phyloP scores from a whole-genome alignment of 1,284 basidiomycete species.

The Golubevia pallescens region DNA sequence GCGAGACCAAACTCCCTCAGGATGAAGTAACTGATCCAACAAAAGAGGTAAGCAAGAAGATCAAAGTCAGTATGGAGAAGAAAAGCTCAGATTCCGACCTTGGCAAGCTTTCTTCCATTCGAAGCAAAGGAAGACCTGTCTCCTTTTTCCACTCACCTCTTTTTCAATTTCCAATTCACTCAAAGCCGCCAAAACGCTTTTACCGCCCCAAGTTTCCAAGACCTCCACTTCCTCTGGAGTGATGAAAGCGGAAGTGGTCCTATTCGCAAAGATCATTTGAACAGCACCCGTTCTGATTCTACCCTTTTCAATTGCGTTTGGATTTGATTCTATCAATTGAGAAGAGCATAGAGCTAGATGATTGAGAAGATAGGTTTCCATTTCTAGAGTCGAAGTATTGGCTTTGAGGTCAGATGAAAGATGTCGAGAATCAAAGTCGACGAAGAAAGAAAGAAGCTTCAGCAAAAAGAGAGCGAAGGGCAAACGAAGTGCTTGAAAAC shows the following conservation, averaged over 20 bases:
- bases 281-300: constrained; percentile 76
- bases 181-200: constrained; percentile 69
- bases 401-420: too few species aligned
- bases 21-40: constrained; percentile 22
- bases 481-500: too few species aligned
- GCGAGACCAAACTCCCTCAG: constrained; percentile 28
- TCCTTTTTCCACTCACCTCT: constrained; percentile 19
- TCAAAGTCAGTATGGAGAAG: neutral
- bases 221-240: constrained; percentile 73
- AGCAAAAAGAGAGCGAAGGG: too few species aligned
- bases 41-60: neutral
- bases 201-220: constrained; percentile 74
- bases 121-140: too few species aligned
- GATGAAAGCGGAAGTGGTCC: constrained; percentile 78
- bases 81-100: neutral
- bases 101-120: neutral
- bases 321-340: constrained; percentile 1
- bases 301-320: constrained; percentile 41
- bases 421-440: too few species aligned
- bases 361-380: constrained; percentile 60
- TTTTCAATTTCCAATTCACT: constrained; percentile 25
- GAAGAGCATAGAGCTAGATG: constrained; percentile 42
- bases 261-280: constrained; percentile 83
- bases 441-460: neutral
- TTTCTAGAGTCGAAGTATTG: constrained; percentile 67